These are phyloP conservation scores for Arthrobotrys musiformis DNA, from an alignment of 2,329 filamentous ascomycete species.

Conservation along the genomic window DNA sequence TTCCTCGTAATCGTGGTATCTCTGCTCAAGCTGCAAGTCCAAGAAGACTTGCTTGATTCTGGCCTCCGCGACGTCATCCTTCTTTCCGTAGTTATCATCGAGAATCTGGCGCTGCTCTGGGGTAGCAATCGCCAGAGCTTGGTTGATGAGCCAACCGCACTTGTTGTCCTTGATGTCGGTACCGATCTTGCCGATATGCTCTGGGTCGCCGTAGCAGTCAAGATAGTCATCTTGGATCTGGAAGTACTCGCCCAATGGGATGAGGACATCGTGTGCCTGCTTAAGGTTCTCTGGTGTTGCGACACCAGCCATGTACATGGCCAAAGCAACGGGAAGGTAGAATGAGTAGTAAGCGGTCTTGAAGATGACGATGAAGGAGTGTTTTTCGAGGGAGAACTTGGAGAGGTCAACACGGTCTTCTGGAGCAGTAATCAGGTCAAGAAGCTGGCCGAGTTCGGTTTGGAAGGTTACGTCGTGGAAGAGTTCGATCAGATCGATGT, in stretches of 20 bases:
- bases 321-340: slow-evolving; percentile 94
- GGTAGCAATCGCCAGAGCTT: slow-evolving; percentile 81
- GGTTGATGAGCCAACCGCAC: slow-evolving; percentile 98
- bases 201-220: slow-evolving; percentile 93
- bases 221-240: slow-evolving; percentile 99
- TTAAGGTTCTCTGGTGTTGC: slow-evolving; percentile 90
- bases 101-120: slow-evolving; percentile 88
- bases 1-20: slow-evolving; percentile 91
- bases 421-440: slow-evolving; percentile 93
- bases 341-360: slow-evolving; percentile 99
- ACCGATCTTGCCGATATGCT: slow-evolving; percentile 96
- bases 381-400: slow-evolving; percentile 96
- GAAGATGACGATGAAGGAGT: slow-evolving; percentile 98
- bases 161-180: slow-evolving; percentile 99
- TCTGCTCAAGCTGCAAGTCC: slow-evolving; percentile 82
- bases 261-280: slow-evolving; percentile 88
- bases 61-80: slow-evolving; percentile 83
- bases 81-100: slow-evolving; percentile 92
- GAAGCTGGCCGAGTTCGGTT: slow-evolving; percentile 94
- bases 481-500: slow-evolving; percentile 91
- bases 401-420: slow-evolving; percentile 91
- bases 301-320: slow-evolving; percentile 83
- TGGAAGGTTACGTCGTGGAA: slow-evolving; percentile 94
- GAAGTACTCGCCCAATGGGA: slow-evolving; percentile 98
- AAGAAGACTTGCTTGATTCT: slow-evolving; percentile 88